phyloP scores from a whole-genome alignment of 139 green algal species.

The Cymbomonas tetramitiformis region DNA sequence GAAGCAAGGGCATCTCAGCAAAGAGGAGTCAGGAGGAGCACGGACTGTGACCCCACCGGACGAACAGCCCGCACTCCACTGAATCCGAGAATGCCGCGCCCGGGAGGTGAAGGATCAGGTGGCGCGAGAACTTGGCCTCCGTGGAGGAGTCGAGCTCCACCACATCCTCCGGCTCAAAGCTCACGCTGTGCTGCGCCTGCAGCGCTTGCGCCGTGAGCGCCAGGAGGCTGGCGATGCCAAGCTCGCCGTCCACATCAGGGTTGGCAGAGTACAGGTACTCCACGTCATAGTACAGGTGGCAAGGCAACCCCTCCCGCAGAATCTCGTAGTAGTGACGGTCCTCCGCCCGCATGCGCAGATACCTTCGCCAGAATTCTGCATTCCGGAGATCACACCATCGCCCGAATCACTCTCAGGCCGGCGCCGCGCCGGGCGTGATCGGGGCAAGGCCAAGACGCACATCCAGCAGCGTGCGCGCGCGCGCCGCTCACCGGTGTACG shows the following conservation, averaged over 20 bases:
- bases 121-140: slow-evolving; percentile 16
- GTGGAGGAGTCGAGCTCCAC: slow-evolving; percentile 23
- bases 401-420: too few species aligned
- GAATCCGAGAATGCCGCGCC: slow-evolving; percentile 4
- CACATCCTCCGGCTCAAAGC: background rate
- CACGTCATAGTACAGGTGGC: slow-evolving; percentile 15
- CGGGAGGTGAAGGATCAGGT: slow-evolving; percentile 17
- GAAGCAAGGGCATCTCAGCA: too few species aligned
- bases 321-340: slow-evolving; percentile 12
- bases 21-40: too few species aligned
- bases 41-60: too few species aligned
- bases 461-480: too few species aligned
- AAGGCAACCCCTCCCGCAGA: background rate
- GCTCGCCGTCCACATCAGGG: background rate
- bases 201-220: background rate
- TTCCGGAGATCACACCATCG: too few species aligned
- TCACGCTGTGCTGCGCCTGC: too few species aligned
- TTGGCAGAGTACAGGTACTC: background rate
- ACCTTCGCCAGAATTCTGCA: slow-evolving; percentile 1
- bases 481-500: too few species aligned
- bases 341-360: background rate
- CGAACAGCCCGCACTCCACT: slow-evolving; percentile 8
- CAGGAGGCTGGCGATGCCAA: background rate
- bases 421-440: too few species aligned
- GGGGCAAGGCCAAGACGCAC: too few species aligned